Evolutionary conservation across 371 early-diverging fungal species (phyloP).

Genomic region (Rhizopus delemar): DNA sequence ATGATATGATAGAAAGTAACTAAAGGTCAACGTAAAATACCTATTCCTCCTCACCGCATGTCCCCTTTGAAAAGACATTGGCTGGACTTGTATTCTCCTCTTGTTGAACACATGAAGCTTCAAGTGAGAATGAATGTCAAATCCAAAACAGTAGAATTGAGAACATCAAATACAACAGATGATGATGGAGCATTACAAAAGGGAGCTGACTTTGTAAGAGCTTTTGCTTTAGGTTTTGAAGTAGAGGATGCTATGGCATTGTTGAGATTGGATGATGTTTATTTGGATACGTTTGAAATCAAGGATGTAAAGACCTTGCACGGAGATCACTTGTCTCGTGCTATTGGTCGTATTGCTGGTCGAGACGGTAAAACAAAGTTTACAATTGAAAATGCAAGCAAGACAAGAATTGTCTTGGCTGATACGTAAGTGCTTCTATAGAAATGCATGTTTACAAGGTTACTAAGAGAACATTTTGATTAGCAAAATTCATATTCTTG

Average conservation of each 20-base stretch:
- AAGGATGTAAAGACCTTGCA: constrained; percentile 97
- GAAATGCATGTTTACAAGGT: background rate
- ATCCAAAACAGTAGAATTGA: constrained; percentile 87
- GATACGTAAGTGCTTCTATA: constrained; percentile 71
- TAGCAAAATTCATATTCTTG: constrained; percentile 94
- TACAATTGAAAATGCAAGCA: constrained; percentile 91
- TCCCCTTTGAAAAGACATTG: constrained; percentile 93
- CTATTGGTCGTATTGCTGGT: constrained; percentile 99
- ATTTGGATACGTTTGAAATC: constrained; percentile 96
- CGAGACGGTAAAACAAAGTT: constrained; percentile 98
- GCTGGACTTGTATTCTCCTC: constrained; percentile 98
- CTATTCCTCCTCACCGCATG: constrained; percentile 92
- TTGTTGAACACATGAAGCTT: constrained; percentile 96
- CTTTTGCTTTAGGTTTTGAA: constrained; percentile 92
- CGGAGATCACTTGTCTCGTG: constrained; percentile 96
- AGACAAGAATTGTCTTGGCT: constrained; percentile 96
- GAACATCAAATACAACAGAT: constrained; percentile 78
- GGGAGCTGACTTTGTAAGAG: constrained; percentile 93
- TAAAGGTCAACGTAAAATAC: constrained; percentile 74
- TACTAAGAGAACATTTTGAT: constrained; percentile 1
- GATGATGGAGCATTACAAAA: constrained; percentile 91
- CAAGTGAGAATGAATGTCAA: constrained; percentile 97
- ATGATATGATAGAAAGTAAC: constrained; percentile 31
- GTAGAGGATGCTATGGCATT: constrained; percentile 94
- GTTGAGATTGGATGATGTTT: constrained; percentile 93